phyloP scores from a whole-genome alignment of 148 eudicot species.

The Amaranthus palmeri region DNA sequence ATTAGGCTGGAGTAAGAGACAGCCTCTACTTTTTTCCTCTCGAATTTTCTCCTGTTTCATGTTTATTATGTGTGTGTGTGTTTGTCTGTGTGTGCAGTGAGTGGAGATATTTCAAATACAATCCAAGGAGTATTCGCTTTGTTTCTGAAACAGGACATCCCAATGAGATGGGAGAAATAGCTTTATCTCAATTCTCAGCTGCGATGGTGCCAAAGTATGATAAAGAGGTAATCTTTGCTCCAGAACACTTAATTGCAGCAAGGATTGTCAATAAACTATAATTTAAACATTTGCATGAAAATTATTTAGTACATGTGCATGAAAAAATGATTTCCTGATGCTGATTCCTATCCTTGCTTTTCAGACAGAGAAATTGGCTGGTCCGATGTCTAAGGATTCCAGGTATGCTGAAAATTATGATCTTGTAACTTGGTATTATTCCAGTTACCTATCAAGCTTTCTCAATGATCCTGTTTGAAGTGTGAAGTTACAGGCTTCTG shows the following conservation, averaged over 20 bases:
- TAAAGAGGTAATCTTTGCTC: conserved; percentile 11
- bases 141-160: conserved; percentile 41
- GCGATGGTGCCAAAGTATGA: conserved; percentile 67
- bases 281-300: too few species aligned
- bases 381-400: conserved; percentile 10
- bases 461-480: neutral
- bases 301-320: too few species aligned
- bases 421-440: neutral
- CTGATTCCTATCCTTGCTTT: conserved; percentile 12
- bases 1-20: neutral
- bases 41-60: neutral
- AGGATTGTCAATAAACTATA: too few species aligned
- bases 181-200: conserved; percentile 70
- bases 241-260: neutral
- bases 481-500: neutral
- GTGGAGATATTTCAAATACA: conserved; percentile 67
- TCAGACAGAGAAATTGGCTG: conserved; percentile 17
- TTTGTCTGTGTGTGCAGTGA: conserved; percentile 43
- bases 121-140: conserved; percentile 52
- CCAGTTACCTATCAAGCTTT: neutral
- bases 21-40: neutral
- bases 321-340: neutral
- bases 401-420: conserved; percentile 17
- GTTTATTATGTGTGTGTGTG: conserved; percentile 12
- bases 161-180: conserved; percentile 36